Base-by-base conservation (phyloP, 2,329 filamentous ascomycete species). In the Fonsecaea monophora region DNA sequence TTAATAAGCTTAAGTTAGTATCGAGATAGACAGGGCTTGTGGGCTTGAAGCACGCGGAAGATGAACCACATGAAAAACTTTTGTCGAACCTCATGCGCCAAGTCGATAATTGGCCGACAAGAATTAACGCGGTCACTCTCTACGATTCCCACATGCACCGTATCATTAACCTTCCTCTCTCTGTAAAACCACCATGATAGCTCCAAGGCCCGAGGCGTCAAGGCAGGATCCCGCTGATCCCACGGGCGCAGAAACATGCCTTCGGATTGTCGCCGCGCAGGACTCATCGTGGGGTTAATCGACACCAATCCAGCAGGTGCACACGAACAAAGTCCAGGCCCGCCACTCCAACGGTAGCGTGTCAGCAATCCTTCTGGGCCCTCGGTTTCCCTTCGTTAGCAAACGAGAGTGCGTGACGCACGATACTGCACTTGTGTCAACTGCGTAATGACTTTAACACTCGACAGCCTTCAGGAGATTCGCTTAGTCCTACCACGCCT, bases 1-100 rank as follows among this genome's bases (percentile, higher is more conserved):
- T 21, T 13, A 12, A 30, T 50, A 50, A 25, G 45, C 45, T 30
- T 50, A 50, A 50, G 45, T 50, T 50, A 50, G 45, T 12, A 50
- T 25, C 45, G 4, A 25, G 45, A 50, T 30, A 50, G 18, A 18
- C 45, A 4, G 45, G 21, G 45, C 45, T 50, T 50, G 45, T 50
- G 45, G 21, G 45, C 45, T 50, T 50, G 45, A 25, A 50, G 18
- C 21, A 13, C 45, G 45, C 45, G 45, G 21, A 30, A 30, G 18
- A 30, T 13, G 45, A 50, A 10, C 30, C 30, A 32, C 4, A 13
- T 25, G 45, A 50, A 12, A 25, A 21, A 50, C 25, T 5, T 30
- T 18, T 50, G 45, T 25, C 25, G 12, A 50, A 50, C 45, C 45
- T 50, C 45, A 50, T 50, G 18, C 45, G 21, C 15, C 25, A 21